Evolutionary conservation across 2,329 filamentous ascomycete species (phyloP).

Genomic region (Colletotrichum falcatum): DNA sequence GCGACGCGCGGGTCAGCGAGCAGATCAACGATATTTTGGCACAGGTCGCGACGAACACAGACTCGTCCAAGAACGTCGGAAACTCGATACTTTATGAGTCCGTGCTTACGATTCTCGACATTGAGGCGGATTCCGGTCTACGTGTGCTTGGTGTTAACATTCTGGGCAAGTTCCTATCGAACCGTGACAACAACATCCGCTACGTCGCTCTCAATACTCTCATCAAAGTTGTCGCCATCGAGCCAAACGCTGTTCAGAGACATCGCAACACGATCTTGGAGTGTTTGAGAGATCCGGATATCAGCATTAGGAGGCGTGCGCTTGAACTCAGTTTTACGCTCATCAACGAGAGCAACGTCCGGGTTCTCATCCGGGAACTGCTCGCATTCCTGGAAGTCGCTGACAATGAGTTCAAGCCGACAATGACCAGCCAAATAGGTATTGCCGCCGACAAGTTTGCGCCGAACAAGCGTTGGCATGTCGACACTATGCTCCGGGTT

Average conservation of each 20-base stretch:
- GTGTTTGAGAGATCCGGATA: slow-evolving; percentile 95
- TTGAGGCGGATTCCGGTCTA: slow-evolving; percentile 95
- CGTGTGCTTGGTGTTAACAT: slow-evolving; percentile 98
- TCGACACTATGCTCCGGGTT: slow-evolving; percentile 96
- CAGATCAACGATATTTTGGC: slow-evolving; percentile 99
- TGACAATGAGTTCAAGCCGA: slow-evolving; percentile 98
- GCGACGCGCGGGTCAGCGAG: slow-evolving; percentile 89
- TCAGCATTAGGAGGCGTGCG: slow-evolving; percentile 95
- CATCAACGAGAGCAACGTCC: slow-evolving; percentile 96
- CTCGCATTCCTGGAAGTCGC: slow-evolving; percentile 96
- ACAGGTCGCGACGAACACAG: slow-evolving; percentile 97
- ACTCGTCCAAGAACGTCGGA: slow-evolving; percentile 97
- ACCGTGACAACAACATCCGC: slow-evolving; percentile 98
- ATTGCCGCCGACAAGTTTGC: slow-evolving; percentile 96
- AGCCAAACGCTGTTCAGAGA: slow-evolving; percentile 96
- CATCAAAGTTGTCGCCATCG: slow-evolving; percentile 97
- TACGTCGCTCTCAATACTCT: slow-evolving; percentile 98
- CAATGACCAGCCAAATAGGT: slow-evolving; percentile 98
- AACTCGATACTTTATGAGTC: slow-evolving; percentile 99
- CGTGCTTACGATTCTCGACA: slow-evolving; percentile 95
- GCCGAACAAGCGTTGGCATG: slow-evolving; percentile 97
- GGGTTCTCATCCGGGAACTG: slow-evolving; percentile 91
- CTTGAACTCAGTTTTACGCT: slow-evolving; percentile 97
- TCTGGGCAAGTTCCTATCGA: slow-evolving; percentile 96
- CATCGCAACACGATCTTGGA: slow-evolving; percentile 98